These are phyloP conservation scores for Aureobasidium sp. DNA, from an alignment of 2,329 filamentous ascomycete species.

Conservation along the genomic window DNA sequence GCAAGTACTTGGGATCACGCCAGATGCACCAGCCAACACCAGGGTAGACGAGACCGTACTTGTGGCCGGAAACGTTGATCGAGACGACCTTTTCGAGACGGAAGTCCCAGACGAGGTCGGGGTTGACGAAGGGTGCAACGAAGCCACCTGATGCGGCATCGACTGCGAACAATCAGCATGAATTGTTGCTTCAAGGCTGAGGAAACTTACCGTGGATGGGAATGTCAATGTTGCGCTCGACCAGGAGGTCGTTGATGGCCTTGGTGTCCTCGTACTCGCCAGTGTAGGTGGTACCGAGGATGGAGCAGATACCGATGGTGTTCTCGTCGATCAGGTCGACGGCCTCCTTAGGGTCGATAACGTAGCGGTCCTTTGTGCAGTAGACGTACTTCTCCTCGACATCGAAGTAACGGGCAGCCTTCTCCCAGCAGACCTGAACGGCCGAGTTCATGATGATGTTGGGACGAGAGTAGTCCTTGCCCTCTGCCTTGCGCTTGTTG, in stretches of 20 bases:
- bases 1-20: conserved; percentile 74
- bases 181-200: neutral
- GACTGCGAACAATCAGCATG: conserved; percentile 40
- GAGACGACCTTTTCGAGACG: conserved; percentile 79
- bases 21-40: conserved; percentile 93
- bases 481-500: conserved; percentile 74
- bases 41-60: conserved; percentile 74
- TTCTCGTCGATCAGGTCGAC: conserved; percentile 60
- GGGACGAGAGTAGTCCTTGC: conserved; percentile 71
- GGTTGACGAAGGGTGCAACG: conserved; percentile 83
- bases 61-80: conserved; percentile 93
- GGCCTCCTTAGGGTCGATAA: conserved; percentile 57
- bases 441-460: conserved; percentile 96
- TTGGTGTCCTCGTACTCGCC: conserved; percentile 95
- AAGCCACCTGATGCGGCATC: conserved; percentile 91
- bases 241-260: conserved; percentile 78
- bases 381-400: conserved; percentile 78
- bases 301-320: conserved; percentile 85
- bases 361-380: conserved; percentile 50
- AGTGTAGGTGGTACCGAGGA: conserved; percentile 89
- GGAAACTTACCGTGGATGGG: conserved; percentile 60
- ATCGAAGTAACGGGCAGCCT: conserved; percentile 55
- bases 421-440: conserved; percentile 97
- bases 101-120: conserved; percentile 86
- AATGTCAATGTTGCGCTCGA: conserved; percentile 66